Conservation (phyloP, 208 protist species). For the Crithidia bombi region DNA sequence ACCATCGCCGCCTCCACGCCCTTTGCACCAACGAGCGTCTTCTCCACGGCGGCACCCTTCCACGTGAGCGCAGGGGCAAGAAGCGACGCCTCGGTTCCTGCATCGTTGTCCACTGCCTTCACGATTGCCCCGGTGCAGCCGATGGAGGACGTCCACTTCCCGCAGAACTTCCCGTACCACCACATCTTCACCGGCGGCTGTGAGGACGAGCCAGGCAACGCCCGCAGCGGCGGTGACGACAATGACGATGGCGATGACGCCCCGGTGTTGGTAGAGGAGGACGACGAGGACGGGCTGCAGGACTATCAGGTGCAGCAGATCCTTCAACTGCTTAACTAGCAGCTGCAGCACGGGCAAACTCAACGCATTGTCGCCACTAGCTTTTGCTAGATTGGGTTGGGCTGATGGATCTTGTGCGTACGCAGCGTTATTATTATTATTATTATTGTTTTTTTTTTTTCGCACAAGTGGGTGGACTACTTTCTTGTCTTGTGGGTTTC, state of each 20-base stretch:
- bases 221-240: not conserved
- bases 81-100: not conserved
- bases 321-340: constrained; percentile 23
- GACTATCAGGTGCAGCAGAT: constrained; percentile 32
- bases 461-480: too few species aligned
- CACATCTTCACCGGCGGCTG: constrained; percentile 8
- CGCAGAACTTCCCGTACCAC: constrained; percentile 18
- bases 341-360: not conserved
- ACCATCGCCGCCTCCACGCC: not conserved
- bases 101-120: not conserved
- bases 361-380: too few species aligned
- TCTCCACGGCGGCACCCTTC: constrained; percentile 6
- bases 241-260: not conserved
- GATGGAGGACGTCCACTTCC: constrained; percentile 25
- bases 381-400: too few species aligned
- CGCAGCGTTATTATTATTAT: too few species aligned
- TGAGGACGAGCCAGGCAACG: not conserved
- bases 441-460: too few species aligned
- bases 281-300: constrained; percentile 26
- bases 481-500: too few species aligned
- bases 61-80: too few species aligned
- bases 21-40: not conserved
- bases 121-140: constrained; percentile 2
- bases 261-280: constrained; percentile 26
- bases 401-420: too few species aligned